Percentiles rank a stretch among this genome's conserved stretches.
These are phyloP conservation scores for Pisolithus orientalis DNA, from an alignment of 768 basidiomycete species.

Conservation along the genomic window DNA sequence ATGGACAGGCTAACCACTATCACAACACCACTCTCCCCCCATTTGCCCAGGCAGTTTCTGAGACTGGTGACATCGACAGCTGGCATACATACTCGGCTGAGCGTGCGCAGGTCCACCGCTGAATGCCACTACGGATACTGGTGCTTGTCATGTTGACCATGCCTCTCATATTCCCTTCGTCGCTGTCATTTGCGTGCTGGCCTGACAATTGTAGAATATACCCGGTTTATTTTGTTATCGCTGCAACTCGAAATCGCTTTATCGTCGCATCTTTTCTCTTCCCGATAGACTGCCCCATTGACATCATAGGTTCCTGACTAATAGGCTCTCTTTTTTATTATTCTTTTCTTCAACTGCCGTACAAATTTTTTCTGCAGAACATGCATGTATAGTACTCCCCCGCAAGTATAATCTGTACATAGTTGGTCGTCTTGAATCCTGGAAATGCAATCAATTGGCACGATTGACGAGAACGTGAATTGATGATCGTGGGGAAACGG, in stretches of 20 bases:
- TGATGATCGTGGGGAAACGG: conserved; percentile 7
- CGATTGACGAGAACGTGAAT: conserved; percentile 1
- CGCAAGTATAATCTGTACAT: conserved; percentile 25
- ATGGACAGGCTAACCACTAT: conserved; percentile 34
- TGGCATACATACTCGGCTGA: conserved; percentile 63
- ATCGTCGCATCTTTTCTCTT: conserved; percentile 8
- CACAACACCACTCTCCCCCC: conserved; percentile 37
- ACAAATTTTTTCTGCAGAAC: conserved; percentile 32
- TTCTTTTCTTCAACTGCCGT: conserved; percentile 23
- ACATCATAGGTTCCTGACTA: conserved; percentile 19
- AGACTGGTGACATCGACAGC: conserved; percentile 42
- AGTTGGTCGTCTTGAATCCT: conserved; percentile 10
- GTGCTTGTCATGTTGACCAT: neutral
- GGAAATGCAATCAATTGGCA: neutral
- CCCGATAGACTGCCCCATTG: neutral
- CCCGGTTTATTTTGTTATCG: conserved; percentile 30
- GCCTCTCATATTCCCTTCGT: neutral
- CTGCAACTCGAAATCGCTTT: conserved; percentile 13
- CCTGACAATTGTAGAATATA: conserved; percentile 25
- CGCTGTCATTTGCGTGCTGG: neutral
- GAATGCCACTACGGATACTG: conserved; percentile 11
- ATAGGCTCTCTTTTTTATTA: conserved; percentile 19
- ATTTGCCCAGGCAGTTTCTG: conserved; percentile 37
- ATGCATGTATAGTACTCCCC: conserved; percentile 31
- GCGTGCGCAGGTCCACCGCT: conserved; percentile 55